phyloP scores from a whole-genome alignment of 2,329 filamentous ascomycete species.

The Fusarium chaquense region DNA sequence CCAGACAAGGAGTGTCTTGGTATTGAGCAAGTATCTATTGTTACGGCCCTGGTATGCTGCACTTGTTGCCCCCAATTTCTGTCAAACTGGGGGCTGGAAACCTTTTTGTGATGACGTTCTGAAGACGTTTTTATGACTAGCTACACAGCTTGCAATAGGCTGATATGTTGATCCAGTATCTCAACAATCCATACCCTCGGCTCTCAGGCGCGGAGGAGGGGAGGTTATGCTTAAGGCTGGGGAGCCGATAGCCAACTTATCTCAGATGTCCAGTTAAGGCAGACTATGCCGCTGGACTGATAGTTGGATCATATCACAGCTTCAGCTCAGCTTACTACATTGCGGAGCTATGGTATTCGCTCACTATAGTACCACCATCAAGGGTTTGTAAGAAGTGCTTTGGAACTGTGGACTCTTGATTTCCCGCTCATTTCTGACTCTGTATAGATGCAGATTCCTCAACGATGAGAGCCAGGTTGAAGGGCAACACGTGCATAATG shows the following conservation, averaged over 20 bases:
- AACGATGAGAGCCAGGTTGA: background rate
- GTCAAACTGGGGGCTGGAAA: background rate
- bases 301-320: constrained; percentile 20
- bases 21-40: constrained; percentile 8
- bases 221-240: constrained; percentile 1
- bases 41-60: background rate
- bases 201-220: constrained; percentile 25
- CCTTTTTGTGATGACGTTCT: constrained; percentile 10
- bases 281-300: constrained; percentile 3
- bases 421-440: background rate
- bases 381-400: constrained; percentile 10
- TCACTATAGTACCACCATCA: constrained; percentile 1
- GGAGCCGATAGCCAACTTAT: background rate
- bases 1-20: background rate
- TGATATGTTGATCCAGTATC: background rate
- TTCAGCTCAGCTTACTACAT: constrained; percentile 8
- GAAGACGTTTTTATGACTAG: background rate
- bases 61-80: background rate
- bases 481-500: background rate
- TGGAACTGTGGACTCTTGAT: constrained; percentile 15
- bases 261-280: constrained; percentile 12
- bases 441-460: constrained; percentile 6
- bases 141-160: background rate
- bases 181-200: constrained; percentile 11
- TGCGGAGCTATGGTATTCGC: background rate